These are phyloP conservation scores for Posidonia oceanica DNA, from an alignment of 116 monocot genomes.

Conservation along the genomic window DNA sequence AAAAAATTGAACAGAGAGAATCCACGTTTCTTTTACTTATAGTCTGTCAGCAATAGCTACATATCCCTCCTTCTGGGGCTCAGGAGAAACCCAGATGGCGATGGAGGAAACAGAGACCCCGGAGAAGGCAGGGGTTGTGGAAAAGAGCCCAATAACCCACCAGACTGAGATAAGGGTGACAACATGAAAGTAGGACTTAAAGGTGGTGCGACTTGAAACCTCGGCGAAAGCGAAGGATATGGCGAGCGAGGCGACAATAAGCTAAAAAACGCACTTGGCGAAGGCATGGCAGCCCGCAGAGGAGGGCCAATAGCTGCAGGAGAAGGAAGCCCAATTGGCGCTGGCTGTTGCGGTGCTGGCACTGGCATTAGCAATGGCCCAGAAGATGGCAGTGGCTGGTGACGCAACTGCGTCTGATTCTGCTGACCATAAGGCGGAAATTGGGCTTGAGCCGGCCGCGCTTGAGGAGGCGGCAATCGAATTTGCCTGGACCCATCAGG, in stretches of 20 bases:
- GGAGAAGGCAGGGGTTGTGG: constrained; percentile 47
- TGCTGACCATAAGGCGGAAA: background rate
- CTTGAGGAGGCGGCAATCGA: background rate
- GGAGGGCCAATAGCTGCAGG: constrained; percentile 2
- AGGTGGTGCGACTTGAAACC: constrained; percentile 56
- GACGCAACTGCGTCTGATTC: background rate
- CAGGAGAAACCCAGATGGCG: constrained; percentile 62
- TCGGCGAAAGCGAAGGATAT: constrained; percentile 62
- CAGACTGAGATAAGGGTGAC: constrained; percentile 31
- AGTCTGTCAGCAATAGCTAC: constrained; percentile 10
- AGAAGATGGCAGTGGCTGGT: background rate
- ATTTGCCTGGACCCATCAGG: background rate
- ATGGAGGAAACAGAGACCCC: constrained; percentile 47
- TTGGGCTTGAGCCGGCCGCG: background rate
- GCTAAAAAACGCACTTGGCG: constrained; percentile 57
- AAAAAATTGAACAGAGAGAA: background rate
- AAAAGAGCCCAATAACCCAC: constrained; percentile 48
- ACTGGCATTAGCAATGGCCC: background rate
- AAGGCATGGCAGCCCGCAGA: constrained; percentile 14
- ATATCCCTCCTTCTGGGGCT: constrained; percentile 86
- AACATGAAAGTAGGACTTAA: constrained; percentile 50
- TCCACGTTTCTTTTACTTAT: background rate
- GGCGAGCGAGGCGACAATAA: constrained; percentile 59
- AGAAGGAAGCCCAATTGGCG: background rate
- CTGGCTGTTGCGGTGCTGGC: background rate